Conservation (phyloP, 495 filamentous ascomycete genomes). For the Penicillium simplicissimum region DNA sequence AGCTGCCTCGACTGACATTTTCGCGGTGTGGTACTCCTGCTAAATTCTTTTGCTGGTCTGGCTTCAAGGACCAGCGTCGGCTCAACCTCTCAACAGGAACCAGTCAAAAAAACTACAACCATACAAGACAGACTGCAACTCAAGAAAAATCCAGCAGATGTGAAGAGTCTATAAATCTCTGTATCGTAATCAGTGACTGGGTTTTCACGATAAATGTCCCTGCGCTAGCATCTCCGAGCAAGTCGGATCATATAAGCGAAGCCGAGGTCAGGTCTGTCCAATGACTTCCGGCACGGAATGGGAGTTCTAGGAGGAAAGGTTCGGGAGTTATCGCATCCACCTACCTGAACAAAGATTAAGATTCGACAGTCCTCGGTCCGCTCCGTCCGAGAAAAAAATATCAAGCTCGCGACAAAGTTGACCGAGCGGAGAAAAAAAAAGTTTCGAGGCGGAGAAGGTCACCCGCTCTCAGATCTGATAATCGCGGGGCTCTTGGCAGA, state of each 20-base stretch:
- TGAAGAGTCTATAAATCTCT: neutral
- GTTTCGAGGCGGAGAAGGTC: constrained; percentile 15
- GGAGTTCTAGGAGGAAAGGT: neutral
- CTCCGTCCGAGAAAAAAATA: constrained; percentile 1
- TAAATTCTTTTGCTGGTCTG: constrained; percentile 5
- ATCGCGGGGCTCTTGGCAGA: constrained; percentile 11
- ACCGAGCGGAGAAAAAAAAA: constrained; percentile 15
- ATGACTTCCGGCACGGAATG: neutral
- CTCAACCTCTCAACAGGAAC: neutral
- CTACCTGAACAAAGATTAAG: constrained; percentile 3
- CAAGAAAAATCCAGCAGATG: neutral
- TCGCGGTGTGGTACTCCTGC: neutral
- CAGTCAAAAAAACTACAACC: neutral
- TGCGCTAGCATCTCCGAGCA: neutral
- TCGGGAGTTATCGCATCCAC: constrained; percentile 12
- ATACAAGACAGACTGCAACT: neutral
- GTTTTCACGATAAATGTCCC: neutral
- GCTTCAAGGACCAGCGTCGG: neutral
- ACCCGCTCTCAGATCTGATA: constrained; percentile 31
- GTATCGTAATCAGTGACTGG: constrained; percentile 6
- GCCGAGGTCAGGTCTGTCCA: constrained; percentile 10
- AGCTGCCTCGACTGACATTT: constrained; percentile 20
- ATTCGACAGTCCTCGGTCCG: neutral
- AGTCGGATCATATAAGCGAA: constrained; percentile 6
- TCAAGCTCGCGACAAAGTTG: constrained; percentile 2